Evolutionary conservation across 306 rosid species (phyloP).

Genomic region (Gastrolobium villosum): DNA sequence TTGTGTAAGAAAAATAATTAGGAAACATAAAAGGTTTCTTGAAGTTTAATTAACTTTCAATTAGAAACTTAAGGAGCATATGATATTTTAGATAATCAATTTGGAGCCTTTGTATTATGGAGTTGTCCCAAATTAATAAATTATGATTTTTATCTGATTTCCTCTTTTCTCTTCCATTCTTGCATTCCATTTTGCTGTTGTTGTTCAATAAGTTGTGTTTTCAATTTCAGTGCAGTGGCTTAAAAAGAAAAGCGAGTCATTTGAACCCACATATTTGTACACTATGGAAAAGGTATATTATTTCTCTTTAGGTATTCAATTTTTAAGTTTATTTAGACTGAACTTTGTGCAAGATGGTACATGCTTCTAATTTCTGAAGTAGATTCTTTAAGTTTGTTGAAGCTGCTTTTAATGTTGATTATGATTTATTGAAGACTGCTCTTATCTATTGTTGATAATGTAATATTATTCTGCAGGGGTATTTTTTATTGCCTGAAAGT

Average conservation of each 20-base stretch:
- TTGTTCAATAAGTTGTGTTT: conserved; percentile 41
- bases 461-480: conserved; percentile 71
- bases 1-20: background rate
- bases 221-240: conserved; percentile 89
- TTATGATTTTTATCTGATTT: background rate
- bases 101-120: conserved; percentile 14
- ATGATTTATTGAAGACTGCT: conserved; percentile 27
- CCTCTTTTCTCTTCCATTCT: background rate
- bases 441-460: conserved; percentile 36
- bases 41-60: conserved; percentile 10
- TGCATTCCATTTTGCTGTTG: conserved; percentile 23
- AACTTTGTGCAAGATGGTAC: conserved; percentile 1
- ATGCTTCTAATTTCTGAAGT: conserved; percentile 35
- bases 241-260: conserved; percentile 79
- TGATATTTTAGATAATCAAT: background rate
- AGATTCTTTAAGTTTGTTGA: conserved; percentile 39
- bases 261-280: conserved; percentile 91
- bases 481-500: conserved; percentile 92
- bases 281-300: conserved; percentile 90
- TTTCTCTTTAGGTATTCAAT: conserved; percentile 12
- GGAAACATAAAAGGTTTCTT: conserved; percentile 18
- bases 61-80: background rate
- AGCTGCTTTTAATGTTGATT: conserved; percentile 38
- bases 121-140: conserved; percentile 10
- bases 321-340: conserved; percentile 14